Percentiles rank a stretch among this genome's conserved stretches.
These are phyloP conservation scores for Goffeauzyma gilvescens DNA, from an alignment of 768 basidiomycete genomes.

Conservation along the genomic window DNA sequence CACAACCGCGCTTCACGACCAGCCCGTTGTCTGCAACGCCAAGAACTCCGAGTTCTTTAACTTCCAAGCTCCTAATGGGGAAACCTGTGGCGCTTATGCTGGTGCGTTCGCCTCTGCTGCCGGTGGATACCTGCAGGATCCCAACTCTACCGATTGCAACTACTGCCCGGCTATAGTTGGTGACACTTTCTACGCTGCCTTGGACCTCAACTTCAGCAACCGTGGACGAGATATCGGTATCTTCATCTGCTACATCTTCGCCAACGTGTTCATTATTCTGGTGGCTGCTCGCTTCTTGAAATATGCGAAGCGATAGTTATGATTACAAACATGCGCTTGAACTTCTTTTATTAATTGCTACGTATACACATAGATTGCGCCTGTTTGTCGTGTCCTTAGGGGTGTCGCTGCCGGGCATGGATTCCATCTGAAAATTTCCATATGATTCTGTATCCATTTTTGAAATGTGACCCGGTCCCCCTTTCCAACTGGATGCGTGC, in stretches of 20 bases:
- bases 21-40: slow-evolving; percentile 42
- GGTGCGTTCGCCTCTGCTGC: slow-evolving; percentile 44
- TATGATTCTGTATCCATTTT: too few species aligned
- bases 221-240: slow-evolving; percentile 13
- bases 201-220: neutral
- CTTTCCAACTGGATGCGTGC: too few species aligned
- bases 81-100: slow-evolving; percentile 58
- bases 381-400: too few species aligned
- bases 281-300: slow-evolving; percentile 55
- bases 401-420: too few species aligned
- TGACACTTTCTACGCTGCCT: slow-evolving; percentile 7
- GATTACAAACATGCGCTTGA: neutral
- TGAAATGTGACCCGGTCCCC: too few species aligned
- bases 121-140: slow-evolving; percentile 64
- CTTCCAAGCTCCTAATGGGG: slow-evolving; percentile 53
- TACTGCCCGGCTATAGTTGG: slow-evolving; percentile 40
- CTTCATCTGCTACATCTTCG: slow-evolving; percentile 30
- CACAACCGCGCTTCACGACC: slow-evolving; percentile 51
- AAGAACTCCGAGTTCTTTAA: slow-evolving; percentile 49
- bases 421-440: too few species aligned
- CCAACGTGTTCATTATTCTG: slow-evolving; percentile 43
- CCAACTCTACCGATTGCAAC: slow-evolving; percentile 46
- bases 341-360: too few species aligned
- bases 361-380: too few species aligned
- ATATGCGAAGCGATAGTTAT: slow-evolving; percentile 44